Percentiles rank a stretch among this genome's conserved stretches.
phyloP scores from a whole-genome alignment of 2,329 filamentous ascomycete species.

The Sclerotinia minor region DNA sequence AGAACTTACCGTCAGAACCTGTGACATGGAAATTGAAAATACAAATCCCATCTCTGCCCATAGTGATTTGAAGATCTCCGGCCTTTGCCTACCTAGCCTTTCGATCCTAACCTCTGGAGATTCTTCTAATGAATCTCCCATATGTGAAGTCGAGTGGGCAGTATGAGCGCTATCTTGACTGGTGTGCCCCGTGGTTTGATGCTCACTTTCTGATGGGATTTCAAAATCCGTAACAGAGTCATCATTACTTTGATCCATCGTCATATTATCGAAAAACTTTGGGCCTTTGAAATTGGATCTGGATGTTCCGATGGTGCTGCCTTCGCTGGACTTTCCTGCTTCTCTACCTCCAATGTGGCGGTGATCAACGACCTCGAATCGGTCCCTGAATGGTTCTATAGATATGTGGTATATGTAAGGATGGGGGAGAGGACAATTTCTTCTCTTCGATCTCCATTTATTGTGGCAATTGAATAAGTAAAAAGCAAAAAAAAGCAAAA shows the following conservation, averaged over 20 bases:
- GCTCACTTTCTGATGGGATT: not conserved
- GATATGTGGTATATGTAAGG: not conserved
- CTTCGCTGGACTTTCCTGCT: not conserved
- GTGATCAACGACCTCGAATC: not conserved
- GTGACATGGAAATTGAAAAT: slow-evolving; percentile 59
- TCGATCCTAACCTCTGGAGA: slow-evolving; percentile 47
- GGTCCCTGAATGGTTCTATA: not conserved
- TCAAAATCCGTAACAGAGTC: not conserved
- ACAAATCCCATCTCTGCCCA: slow-evolving; percentile 59
- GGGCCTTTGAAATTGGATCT: not conserved
- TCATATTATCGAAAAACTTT: not conserved
- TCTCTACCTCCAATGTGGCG: not conserved
- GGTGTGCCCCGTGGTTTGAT: not conserved
- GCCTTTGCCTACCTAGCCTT: slow-evolving; percentile 57
- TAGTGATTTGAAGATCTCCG: slow-evolving; percentile 51
- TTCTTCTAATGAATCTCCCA: slow-evolving; percentile 34
- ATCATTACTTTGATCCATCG: slow-evolving; percentile 1
- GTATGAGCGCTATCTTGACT: not conserved
- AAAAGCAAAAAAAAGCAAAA: not conserved
- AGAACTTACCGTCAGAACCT: slow-evolving; percentile 53
- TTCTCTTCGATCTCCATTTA: slow-evolving; percentile 17
- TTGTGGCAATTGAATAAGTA: not conserved
- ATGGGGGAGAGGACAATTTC: not conserved
- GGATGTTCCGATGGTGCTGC: not conserved
- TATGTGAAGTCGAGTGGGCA: not conserved